phyloP scores from a whole-genome alignment of 2,329 filamentous ascomycete genomes.

The Gaeumannomyces sp. region DNA sequence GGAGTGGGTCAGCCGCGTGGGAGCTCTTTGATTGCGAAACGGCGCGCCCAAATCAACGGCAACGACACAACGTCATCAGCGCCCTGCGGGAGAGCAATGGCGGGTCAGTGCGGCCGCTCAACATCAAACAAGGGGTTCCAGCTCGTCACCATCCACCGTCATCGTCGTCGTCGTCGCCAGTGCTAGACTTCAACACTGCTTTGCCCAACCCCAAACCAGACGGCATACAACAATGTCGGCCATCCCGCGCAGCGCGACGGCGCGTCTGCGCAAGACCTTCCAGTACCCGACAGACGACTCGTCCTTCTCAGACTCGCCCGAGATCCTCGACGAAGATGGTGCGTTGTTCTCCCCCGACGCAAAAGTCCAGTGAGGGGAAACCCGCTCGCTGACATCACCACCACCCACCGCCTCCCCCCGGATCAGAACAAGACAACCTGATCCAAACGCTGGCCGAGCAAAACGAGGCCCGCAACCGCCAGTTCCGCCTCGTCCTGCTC shows the following conservation, averaged over 20 bases:
- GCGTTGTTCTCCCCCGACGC: slow-evolving; percentile 27
- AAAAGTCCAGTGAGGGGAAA: slow-evolving; percentile 9
- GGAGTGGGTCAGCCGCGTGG: too few relatives aligned
- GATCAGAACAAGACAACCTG: slow-evolving; percentile 56
- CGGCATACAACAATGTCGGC: not conserved
- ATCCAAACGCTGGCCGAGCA: slow-evolving; percentile 49
- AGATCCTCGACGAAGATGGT: slow-evolving; percentile 73
- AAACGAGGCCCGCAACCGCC: slow-evolving; percentile 52
- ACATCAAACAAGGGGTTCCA: not conserved
- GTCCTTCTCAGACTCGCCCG: slow-evolving; percentile 41
- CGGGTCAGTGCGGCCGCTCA: not conserved
- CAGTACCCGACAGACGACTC: slow-evolving; percentile 61
- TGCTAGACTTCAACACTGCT: too few relatives aligned
- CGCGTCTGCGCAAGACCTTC: slow-evolving; percentile 71
- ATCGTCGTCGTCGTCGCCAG: too few relatives aligned
- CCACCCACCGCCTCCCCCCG: not conserved
- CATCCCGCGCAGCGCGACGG: slow-evolving; percentile 23
- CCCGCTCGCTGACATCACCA: not conserved
- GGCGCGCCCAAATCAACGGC: not conserved
- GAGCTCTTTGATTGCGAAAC: not conserved
- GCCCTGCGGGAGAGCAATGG: too few relatives aligned
- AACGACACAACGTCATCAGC: not conserved
- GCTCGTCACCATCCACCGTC: too few relatives aligned
- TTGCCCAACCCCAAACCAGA: not conserved
- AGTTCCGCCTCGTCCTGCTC: slow-evolving; percentile 50